Conservation (phyloP, 2,329 filamentous ascomycete genomes). For the Clathrospora elynae region DNA sequence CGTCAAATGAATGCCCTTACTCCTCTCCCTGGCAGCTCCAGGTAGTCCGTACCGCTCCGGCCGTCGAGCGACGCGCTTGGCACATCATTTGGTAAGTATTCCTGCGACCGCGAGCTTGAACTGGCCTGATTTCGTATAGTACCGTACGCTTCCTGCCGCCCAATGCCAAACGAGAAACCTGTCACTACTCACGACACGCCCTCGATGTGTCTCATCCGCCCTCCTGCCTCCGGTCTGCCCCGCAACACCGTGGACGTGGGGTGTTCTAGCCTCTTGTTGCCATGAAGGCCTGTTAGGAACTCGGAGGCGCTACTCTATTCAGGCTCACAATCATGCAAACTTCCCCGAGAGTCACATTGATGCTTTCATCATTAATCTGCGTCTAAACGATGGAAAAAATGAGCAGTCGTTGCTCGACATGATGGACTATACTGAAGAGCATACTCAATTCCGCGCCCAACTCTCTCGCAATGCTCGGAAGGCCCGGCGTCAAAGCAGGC, state of each 20-base stretch:
- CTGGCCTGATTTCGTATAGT: neutral
- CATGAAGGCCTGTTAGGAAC: slow-evolving; percentile 8
- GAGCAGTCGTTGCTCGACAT: neutral
- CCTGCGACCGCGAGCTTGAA: too few relatives aligned
- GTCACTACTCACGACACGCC: neutral
- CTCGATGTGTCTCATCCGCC: neutral
- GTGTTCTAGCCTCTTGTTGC: neutral
- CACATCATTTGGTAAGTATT: slow-evolving; percentile 20
- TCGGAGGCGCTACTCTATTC: slow-evolving; percentile 3
- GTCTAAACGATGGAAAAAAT: neutral
- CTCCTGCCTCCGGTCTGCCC: neutral
- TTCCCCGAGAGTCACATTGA: neutral
- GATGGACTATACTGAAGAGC: neutral
- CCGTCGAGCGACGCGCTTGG: slow-evolving; percentile 20
- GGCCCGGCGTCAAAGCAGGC: slow-evolving; percentile 26
- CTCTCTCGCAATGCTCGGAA: slow-evolving; percentile 23
- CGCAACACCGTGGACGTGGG: neutral
- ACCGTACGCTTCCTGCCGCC: neutral
- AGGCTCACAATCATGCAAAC: neutral
- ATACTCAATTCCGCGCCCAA: slow-evolving; percentile 15
- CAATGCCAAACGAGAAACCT: neutral
- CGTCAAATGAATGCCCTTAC: slow-evolving; percentile 48
- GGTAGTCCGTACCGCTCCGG: slow-evolving; percentile 38
- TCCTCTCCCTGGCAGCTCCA: slow-evolving; percentile 38
- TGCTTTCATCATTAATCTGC: neutral